Base-by-base conservation (phyloP, 2,329 filamentous ascomycete species). In the Didymosphaeria variabile region DNA sequence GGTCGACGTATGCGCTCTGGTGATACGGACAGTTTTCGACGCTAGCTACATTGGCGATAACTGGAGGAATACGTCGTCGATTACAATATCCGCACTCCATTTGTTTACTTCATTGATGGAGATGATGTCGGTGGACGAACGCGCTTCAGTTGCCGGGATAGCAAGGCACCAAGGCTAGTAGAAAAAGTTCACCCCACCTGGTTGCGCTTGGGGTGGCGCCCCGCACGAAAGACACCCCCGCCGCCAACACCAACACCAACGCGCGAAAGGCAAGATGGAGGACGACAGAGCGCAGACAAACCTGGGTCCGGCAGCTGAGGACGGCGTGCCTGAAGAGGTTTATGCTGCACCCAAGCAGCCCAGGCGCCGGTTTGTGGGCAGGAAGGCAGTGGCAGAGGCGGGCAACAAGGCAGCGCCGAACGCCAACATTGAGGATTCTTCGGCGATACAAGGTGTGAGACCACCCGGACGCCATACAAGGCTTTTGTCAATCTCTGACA, bases 281-380 rank as follows among this genome's bases (percentile, higher is more conserved):
- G 88, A 91, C 69, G 91, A 94, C 74, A 83, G 91, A 68, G 87
- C 86, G 34, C 83, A 88, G 63, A 86, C 88, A 34, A 90, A 93
- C 71, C 80, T 94, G 31, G 91, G 91, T 60, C 84, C 91, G 45
- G 88, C 88, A 13, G 85, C 87, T 55, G 87, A 91, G 66, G 87
- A 90, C 44, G 88, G 89, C 65, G 84, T 86, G 72, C 81, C 76
- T 68, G 83, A 79, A 77, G 85, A 84, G 61, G 77, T 82, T 26
- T 79, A 79, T 7, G 68, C 83, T 21, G 75, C 75, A 1, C 77
- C 80, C 52, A 92, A 86, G 74, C 91, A 94, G 72, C 95, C 95
- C 23, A 97, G 92, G 83, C 94, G 94, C 79, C 88, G 94, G 60
- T 99, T 99, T 69, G 90, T 99, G 19, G 95, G 95, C 32, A 86